phyloP scores from a whole-genome alignment of 1,284 basidiomycete genomes.

The Trichosporon sp. region DNA sequence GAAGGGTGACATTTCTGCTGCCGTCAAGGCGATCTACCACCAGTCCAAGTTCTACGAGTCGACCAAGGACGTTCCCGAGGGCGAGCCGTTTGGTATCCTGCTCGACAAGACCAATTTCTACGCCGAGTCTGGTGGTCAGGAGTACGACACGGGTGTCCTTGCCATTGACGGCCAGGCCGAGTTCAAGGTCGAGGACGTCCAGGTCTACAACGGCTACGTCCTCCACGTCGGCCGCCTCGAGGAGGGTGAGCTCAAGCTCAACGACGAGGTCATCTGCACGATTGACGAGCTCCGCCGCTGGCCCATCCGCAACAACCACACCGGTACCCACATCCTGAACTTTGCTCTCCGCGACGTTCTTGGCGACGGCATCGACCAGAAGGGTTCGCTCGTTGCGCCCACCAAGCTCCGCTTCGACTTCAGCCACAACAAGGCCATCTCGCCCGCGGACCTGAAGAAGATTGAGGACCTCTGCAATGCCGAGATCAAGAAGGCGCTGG shows the following conservation, averaged over 20 bases:
- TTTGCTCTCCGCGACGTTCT: constrained; percentile 87
- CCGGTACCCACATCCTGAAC: constrained; percentile 97
- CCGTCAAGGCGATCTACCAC: constrained; percentile 83
- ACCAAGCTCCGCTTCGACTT: constrained; percentile 98
- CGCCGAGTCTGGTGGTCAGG: constrained; percentile 95
- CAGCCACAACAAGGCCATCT: constrained; percentile 87
- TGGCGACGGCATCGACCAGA: constrained; percentile 96
- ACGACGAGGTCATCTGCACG: constrained; percentile 69
- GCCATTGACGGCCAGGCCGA: constrained; percentile 88
- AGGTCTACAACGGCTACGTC: constrained; percentile 81
- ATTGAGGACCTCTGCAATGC: constrained; percentile 83
- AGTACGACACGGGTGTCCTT: constrained; percentile 93
- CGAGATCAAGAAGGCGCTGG: constrained; percentile 88
- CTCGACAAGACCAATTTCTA: constrained; percentile 97
- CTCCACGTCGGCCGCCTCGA: constrained; percentile 87
- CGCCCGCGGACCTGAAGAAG: constrained; percentile 71
- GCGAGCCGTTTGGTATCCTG: constrained; percentile 77
- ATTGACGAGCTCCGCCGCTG: constrained; percentile 90
- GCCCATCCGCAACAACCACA: constrained; percentile 97
- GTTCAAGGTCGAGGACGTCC: constrained; percentile 92
- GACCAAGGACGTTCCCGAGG: constrained; percentile 66
- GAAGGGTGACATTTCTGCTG: constrained; percentile 75
- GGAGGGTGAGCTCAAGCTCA: constrained; percentile 69
- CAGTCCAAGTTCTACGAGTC: constrained; percentile 74
- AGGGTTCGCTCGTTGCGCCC: constrained; percentile 94